Evolutionary conservation across 2,329 filamentous ascomycete species (phyloP).

Genomic region (Paracoccidioides lutzii): DNA sequence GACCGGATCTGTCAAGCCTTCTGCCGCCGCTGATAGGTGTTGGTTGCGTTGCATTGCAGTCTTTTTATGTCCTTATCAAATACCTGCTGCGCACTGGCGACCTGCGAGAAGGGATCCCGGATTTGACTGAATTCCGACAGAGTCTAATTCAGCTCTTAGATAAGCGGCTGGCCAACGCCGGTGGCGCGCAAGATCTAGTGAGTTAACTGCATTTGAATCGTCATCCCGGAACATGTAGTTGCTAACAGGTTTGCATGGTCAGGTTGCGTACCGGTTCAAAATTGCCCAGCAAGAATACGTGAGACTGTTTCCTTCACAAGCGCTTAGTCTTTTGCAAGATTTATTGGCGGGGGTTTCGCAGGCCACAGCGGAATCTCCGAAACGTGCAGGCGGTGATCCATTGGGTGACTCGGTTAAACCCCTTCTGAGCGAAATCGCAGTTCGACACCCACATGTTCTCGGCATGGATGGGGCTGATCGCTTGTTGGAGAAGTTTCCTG

Average conservation of each 20-base stretch:
- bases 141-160: conserved; percentile 24
- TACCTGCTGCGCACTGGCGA: conserved; percentile 19
- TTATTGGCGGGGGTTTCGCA: conserved; percentile 13
- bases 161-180: conserved; percentile 10
- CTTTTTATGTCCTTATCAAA: conserved; percentile 26
- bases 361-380: neutral
- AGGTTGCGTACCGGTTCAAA: conserved; percentile 29
- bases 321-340: conserved; percentile 23
- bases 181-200: conserved; percentile 20
- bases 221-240: neutral
- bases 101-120: conserved; percentile 14
- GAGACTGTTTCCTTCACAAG: conserved; percentile 21
- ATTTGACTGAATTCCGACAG: conserved; percentile 17
- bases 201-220: conserved; percentile 6
- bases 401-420: conserved; percentile 16
- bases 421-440: conserved; percentile 23
- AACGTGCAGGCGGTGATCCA: conserved; percentile 6
- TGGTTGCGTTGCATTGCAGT: conserved; percentile 32
- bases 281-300: conserved; percentile 29
- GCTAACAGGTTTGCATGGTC: neutral
- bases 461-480: conserved; percentile 20
- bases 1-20: conserved; percentile 20
- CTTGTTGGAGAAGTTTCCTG: conserved; percentile 18
- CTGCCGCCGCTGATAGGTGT: conserved; percentile 32
- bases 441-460: conserved; percentile 20